phyloP scores from a whole-genome alignment of 768 basidiomycete genomes.

The Macrolepiota dolichaula region DNA sequence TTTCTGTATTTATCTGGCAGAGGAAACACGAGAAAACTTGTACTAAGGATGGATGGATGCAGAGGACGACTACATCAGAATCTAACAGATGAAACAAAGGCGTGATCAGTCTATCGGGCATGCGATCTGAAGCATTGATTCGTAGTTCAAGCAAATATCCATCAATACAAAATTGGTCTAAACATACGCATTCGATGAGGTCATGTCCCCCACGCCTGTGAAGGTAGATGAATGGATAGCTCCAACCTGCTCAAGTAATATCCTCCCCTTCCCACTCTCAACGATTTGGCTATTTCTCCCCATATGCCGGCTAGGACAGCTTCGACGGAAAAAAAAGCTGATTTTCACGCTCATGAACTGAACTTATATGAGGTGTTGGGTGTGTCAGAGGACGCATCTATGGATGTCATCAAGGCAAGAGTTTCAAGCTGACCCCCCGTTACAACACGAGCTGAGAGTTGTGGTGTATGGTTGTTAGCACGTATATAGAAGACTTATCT shows the following conservation, averaged over 20 bases:
- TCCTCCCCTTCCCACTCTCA: background rate
- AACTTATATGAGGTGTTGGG: slow-evolving; percentile 20
- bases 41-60: no score
- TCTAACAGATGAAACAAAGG: no score
- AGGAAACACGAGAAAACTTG: no score
- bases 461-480: slow-evolving; percentile 31
- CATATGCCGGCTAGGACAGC: background rate
- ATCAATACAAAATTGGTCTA: no score
- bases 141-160: no score
- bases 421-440: background rate
- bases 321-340: background rate
- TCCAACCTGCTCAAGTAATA: background rate
- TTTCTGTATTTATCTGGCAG: no score
- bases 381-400: slow-evolving; percentile 15
- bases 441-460: background rate
- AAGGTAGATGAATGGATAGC: background rate
- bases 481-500: slow-evolving; percentile 62
- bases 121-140: no score
- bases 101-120: no score
- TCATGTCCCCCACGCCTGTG: background rate
- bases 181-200: no score
- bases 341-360: slow-evolving; percentile 12
- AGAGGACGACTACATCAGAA: no score
- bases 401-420: slow-evolving; percentile 20
- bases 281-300: no score